phyloP scores from a whole-genome alignment of 2,329 filamentous ascomycete genomes.

The Venturia aucupariae region DNA sequence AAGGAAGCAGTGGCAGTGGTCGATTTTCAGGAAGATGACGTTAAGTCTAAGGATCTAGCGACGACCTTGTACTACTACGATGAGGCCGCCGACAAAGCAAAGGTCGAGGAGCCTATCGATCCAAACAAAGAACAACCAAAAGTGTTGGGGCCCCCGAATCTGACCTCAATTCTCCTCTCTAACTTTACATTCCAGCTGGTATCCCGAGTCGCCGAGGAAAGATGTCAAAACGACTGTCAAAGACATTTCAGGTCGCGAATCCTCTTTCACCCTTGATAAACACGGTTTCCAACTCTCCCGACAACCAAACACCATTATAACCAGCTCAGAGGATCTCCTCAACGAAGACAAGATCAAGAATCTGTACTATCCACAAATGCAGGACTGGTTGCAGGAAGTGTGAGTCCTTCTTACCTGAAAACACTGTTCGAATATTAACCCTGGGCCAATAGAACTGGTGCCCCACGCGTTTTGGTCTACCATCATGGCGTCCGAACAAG shows the following conservation, averaged over 20 bases:
- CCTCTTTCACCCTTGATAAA: slow-evolving; percentile 12
- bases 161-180: background rate
- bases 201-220: slow-evolving; percentile 10
- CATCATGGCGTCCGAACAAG: slow-evolving; percentile 12
- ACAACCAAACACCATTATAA: slow-evolving; percentile 4
- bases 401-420: background rate
- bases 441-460: slow-evolving; percentile 11
- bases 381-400: slow-evolving; percentile 13
- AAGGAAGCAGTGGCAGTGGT: background rate
- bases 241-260: slow-evolving; percentile 13
- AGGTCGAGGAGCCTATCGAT: background rate
- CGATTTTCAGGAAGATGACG: background rate
- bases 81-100: slow-evolving; percentile 7
- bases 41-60: background rate
- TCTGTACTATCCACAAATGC: slow-evolving; percentile 15
- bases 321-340: slow-evolving; percentile 9
- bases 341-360: slow-evolving; percentile 13
- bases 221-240: slow-evolving; percentile 9
- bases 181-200: background rate
- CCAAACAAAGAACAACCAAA: background rate
- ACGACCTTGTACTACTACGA: slow-evolving; percentile 9
- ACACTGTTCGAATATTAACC: background rate
- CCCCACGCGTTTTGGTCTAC: slow-evolving; percentile 10
- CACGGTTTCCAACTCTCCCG: slow-evolving; percentile 13
- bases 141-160: background rate